Evolutionary conservation across 169 alveolate species (phyloP).

Genomic region (Plasmodium gonderi): DNA sequence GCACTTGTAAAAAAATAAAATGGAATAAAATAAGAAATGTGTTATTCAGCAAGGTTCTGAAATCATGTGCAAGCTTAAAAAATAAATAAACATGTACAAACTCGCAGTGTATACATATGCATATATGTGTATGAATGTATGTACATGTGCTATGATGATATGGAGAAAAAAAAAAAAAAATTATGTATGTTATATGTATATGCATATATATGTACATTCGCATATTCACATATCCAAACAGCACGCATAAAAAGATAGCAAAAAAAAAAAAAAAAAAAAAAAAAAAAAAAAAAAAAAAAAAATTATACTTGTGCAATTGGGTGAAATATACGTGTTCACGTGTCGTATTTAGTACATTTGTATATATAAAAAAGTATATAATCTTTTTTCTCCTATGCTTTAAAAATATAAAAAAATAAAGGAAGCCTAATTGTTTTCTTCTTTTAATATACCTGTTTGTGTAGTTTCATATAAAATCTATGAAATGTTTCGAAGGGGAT

Average conservation of each 20-base stretch:
- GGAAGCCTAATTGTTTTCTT: neutral
- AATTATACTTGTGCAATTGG: neutral
- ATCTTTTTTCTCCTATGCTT: neutral
- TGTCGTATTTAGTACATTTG: neutral
- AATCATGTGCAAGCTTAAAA: too few relatives aligned
- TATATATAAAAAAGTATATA: too few relatives aligned
- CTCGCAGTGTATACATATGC: too few relatives aligned
- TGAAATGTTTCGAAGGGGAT: neutral
- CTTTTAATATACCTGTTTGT: neutral
- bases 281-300: neutral
- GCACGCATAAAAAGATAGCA: too few relatives aligned
- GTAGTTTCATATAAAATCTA: neutral
- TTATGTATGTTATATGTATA: too few relatives aligned
- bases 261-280: neutral
- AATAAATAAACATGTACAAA: too few relatives aligned
- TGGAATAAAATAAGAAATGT: too few relatives aligned
- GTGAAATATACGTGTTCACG: neutral
- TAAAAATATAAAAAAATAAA: neutral
- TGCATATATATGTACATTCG: too few relatives aligned
- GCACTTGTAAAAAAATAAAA: neutral
- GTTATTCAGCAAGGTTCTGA: too few relatives aligned
- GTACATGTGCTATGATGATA: too few relatives aligned
- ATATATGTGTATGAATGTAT: too few relatives aligned
- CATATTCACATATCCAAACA: too few relatives aligned
- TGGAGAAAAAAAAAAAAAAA: neutral